A percentile compares a stretch with the other conserved stretches of the same genome.
Evolutionary conservation across 768 basidiomycete genomes (phyloP).

Genomic region (Tulasnella sp.): DNA sequence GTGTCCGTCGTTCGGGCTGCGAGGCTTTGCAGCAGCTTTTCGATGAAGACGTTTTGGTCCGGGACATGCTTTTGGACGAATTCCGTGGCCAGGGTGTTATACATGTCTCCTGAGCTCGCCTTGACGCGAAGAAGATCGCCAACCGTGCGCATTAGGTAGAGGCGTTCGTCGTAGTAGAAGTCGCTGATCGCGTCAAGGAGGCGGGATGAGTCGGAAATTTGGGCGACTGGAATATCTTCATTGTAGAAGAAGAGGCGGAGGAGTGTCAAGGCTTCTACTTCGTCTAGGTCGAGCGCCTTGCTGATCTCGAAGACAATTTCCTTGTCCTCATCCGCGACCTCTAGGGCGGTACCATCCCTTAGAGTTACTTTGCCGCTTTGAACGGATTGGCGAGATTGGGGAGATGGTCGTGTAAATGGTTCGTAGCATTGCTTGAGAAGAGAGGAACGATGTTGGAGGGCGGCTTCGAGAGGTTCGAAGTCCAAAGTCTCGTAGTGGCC

Average conservation of each 20-base stretch:
- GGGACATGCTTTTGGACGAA: slow-evolving; percentile 59
- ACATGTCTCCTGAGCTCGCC: slow-evolving; percentile 53
- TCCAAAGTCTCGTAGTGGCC: slow-evolving; percentile 22
- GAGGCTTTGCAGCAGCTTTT: slow-evolving; percentile 60
- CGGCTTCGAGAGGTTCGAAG: slow-evolving; percentile 13
- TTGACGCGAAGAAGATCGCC: slow-evolving; percentile 72
- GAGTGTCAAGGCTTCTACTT: slow-evolving; percentile 71
- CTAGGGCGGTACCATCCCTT: slow-evolving; percentile 58
- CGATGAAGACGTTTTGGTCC: slow-evolving; percentile 61
- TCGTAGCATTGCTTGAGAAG: slow-evolving; percentile 56
- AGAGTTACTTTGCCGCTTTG: slow-evolving; percentile 66
- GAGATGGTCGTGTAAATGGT: slow-evolving; percentile 67
- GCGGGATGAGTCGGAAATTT: slow-evolving; percentile 5
- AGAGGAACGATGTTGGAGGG: slow-evolving; percentile 52
- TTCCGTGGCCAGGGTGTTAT: slow-evolving; percentile 53
- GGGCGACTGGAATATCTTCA: slow-evolving; percentile 33
- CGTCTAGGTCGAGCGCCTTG: slow-evolving; percentile 67
- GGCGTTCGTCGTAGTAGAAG: slow-evolving; percentile 78
- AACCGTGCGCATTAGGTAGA: slow-evolving; percentile 64
- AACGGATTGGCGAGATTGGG: slow-evolving; percentile 61
- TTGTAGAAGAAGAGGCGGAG: slow-evolving; percentile 76
- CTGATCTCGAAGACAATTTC: slow-evolving; percentile 70
- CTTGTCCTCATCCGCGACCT: slow-evolving; percentile 66
- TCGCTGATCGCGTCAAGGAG: slow-evolving; percentile 68
- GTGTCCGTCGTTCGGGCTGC: slow-evolving; percentile 36